Evolutionary conservation across 257 asterid genomes (phyloP).

Genomic region (Solanum sejunctum): DNA sequence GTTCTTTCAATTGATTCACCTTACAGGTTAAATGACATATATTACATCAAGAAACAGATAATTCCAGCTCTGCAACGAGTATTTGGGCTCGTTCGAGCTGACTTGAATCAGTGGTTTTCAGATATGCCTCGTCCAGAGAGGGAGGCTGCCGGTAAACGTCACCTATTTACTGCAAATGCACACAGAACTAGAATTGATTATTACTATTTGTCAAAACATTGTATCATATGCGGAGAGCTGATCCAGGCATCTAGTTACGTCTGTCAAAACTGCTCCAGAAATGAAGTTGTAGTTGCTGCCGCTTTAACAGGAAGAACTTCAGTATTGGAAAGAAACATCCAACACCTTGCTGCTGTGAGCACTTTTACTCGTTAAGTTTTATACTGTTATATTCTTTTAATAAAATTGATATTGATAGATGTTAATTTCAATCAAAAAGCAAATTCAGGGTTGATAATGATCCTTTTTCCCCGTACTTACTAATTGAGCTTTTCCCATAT

Average conservation of each 20-base stretch:
- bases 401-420: neutral
- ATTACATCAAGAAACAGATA: constrained; percentile 86
- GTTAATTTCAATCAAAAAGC: neutral
- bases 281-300: constrained; percentile 49
- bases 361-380: neutral
- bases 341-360: constrained; percentile 86
- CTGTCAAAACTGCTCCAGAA: constrained; percentile 46
- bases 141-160: constrained; percentile 45
- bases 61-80: constrained; percentile 86
- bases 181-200: constrained; percentile 67
- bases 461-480: neutral
- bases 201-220: constrained; percentile 71
- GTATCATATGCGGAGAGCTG: constrained; percentile 64
- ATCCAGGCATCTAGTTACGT: constrained; percentile 59
- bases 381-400: neutral
- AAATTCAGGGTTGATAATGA: neutral
- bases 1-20: constrained; percentile 64
- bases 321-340: constrained; percentile 68
- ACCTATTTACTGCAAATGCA: constrained; percentile 24
- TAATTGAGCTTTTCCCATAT: neutral
- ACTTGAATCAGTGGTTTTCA: constrained; percentile 71
- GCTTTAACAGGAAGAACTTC: constrained; percentile 74
- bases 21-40: constrained; percentile 66
- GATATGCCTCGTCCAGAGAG: constrained; percentile 83
- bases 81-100: constrained; percentile 86